Conservation (phyloP, 768 basidiomycete genomes). For the Amanita thiersii region DNA sequence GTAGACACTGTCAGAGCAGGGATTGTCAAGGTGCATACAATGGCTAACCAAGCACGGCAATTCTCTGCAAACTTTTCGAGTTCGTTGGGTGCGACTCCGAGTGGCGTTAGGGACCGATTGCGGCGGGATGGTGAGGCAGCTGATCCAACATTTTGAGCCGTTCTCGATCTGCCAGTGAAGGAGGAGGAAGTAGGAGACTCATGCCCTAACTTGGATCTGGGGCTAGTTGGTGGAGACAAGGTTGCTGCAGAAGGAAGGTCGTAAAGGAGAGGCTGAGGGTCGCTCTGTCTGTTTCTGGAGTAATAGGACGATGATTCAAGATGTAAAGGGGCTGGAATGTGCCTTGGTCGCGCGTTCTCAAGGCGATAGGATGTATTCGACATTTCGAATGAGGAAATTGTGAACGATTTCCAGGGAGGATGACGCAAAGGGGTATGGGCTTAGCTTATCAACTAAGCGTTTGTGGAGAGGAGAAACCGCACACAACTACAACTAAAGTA, state of each 20-base stretch:
- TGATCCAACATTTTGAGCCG: conserved; percentile 40
- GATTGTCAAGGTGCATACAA: conserved; percentile 5
- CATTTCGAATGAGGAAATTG: conserved; percentile 27
- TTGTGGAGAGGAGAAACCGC: background rate
- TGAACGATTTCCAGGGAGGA: too few relatives aligned
- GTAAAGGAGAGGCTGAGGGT: conserved; percentile 64
- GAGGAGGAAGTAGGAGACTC: conserved; percentile 55
- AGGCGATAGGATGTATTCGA: conserved; percentile 50
- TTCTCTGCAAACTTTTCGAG: conserved; percentile 71
- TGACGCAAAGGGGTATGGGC: background rate
- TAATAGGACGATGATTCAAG: conserved; percentile 39
- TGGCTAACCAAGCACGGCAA: conserved; percentile 65
- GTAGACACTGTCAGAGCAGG: conserved; percentile 1
- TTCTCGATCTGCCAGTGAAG: conserved; percentile 40
- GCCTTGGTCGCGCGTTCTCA: conserved; percentile 55
- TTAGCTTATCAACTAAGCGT: background rate
- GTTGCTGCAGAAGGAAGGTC: conserved; percentile 59
- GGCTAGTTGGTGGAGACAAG: conserved; percentile 51
- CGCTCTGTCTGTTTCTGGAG: conserved; percentile 31
- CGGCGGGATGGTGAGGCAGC: conserved; percentile 52
- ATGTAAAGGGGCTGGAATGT: conserved; percentile 52
- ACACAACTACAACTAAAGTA: too few relatives aligned
- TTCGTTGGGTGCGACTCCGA: conserved; percentile 57
- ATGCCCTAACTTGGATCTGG: conserved; percentile 31
- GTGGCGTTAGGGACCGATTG: conserved; percentile 63